Conservation (phyloP, 352 stramenopile species). For the Phytophthora kernoviae region DNA sequence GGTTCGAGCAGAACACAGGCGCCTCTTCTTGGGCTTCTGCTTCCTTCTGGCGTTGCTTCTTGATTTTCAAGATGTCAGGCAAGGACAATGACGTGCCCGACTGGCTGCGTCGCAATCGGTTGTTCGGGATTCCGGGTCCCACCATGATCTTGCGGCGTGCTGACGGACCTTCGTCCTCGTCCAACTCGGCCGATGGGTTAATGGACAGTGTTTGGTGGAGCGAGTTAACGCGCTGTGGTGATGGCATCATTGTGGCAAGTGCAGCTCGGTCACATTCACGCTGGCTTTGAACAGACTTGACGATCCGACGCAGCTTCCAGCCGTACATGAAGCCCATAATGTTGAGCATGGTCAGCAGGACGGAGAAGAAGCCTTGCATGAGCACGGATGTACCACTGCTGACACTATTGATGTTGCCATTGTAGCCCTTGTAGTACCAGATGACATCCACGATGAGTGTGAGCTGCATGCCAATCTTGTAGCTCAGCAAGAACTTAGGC, state of each 20-base stretch:
- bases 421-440: conserved; percentile 89
- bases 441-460: conserved; percentile 85
- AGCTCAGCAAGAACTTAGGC: conserved; percentile 84
- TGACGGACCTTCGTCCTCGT: conserved; percentile 39
- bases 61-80: conserved; percentile 30
- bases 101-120: conserved; percentile 21
- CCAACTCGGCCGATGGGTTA: conserved; percentile 51
- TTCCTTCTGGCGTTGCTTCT: conserved; percentile 32
- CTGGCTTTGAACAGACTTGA: conserved; percentile 85
- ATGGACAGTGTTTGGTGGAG: conserved; percentile 68
- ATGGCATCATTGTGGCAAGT: conserved; percentile 80
- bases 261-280: conserved; percentile 80
- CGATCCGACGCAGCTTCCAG: conserved; percentile 88
- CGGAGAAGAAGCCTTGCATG: conserved; percentile 88
- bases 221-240: conserved; percentile 41
- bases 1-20: conserved; percentile 69
- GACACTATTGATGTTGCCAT: conserved; percentile 81
- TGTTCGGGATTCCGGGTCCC: conserved; percentile 30
- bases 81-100: conserved; percentile 26
- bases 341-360: conserved; percentile 81
- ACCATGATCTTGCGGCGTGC: conserved; percentile 55
- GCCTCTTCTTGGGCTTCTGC: conserved; percentile 29
- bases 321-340: conserved; percentile 80
- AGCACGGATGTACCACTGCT: conserved; percentile 80
- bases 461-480: conserved; percentile 91